Evolutionary conservation across 345 rosid genomes (phyloP).

Genomic region (Syzygium aqueum): DNA sequence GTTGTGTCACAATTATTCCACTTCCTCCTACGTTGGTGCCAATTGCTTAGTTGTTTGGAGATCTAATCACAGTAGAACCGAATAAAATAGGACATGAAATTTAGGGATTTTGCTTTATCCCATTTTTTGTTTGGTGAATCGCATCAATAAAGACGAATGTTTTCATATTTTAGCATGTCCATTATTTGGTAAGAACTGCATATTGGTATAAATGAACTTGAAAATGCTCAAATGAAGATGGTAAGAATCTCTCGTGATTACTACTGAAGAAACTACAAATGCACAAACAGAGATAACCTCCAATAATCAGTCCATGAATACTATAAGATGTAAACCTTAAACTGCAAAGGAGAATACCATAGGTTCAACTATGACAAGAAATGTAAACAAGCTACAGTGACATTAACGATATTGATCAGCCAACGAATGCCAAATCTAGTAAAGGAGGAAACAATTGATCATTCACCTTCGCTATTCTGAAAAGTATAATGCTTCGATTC

Average conservation of each 20-base stretch:
- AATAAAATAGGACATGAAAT: neutral
- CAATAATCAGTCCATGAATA: neutral
- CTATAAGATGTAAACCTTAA: neutral
- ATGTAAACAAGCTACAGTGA: neutral
- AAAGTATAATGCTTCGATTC: neutral
- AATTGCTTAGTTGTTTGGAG: no score
- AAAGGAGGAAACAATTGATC: neutral
- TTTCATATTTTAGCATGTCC: neutral
- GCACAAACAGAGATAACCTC: neutral
- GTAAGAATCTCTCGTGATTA: neutral
- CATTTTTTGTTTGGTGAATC: neutral
- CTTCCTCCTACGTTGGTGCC: neutral
- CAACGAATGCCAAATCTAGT: rapidly evolving
- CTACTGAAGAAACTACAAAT: neutral
- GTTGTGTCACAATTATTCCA: neutral
- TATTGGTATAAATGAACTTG: neutral
- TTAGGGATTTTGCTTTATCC: neutral
- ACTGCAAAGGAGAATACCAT: neutral
- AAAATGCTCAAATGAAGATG: neutral
- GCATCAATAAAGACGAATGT: rapidly evolving
- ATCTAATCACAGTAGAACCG: rapidly evolving
- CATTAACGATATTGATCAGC: neutral
- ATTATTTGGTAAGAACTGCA: neutral
- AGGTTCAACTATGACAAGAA: neutral
- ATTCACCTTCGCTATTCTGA: rapidly evolving